Conservation (phyloP, 805 yeast species). For the Saccharomycopsis sp. region DNA sequence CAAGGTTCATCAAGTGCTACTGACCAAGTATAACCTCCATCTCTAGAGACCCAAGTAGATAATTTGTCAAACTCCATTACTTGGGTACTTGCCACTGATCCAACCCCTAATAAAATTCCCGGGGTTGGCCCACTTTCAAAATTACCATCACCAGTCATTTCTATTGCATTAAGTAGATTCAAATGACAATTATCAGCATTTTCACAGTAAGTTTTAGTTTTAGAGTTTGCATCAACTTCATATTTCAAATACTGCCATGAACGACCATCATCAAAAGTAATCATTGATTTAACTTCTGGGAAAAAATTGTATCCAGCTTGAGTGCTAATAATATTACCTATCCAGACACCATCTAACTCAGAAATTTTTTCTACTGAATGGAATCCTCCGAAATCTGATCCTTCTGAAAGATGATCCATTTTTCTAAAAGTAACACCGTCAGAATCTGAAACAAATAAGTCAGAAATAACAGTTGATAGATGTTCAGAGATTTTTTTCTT, state of each 20-base stretch:
- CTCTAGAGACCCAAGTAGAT: slow-evolving; percentile 55
- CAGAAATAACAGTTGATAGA: slow-evolving; percentile 20
- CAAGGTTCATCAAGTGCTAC: slow-evolving; percentile 42
- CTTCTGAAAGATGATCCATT: slow-evolving; percentile 31
- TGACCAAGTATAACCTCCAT: slow-evolving; percentile 72
- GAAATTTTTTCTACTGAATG: slow-evolving; percentile 35
- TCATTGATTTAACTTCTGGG: slow-evolving; percentile 24
- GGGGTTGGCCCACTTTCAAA: slow-evolving; percentile 33
- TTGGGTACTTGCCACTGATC: slow-evolving; percentile 26
- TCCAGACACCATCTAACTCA: slow-evolving; percentile 51
- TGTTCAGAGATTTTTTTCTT: slow-evolving; percentile 16
- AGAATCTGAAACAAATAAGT: slow-evolving; percentile 44
- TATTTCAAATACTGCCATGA: slow-evolving; percentile 25
- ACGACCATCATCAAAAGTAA: slow-evolving; percentile 30
- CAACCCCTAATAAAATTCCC: slow-evolving; percentile 35
- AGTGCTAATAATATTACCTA: slow-evolving; percentile 31
- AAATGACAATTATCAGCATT: slow-evolving; percentile 27
- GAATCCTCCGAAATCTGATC: slow-evolving; percentile 26
- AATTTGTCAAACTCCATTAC: slow-evolving; percentile 15
- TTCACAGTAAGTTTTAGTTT: slow-evolving; percentile 19
- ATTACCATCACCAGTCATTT: slow-evolving; percentile 23
- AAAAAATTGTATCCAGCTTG: slow-evolving; percentile 17
- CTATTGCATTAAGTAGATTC: slow-evolving; percentile 28
- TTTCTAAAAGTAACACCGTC: slow-evolving; percentile 42
- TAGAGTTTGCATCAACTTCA: slow-evolving; percentile 19